Percentiles rank a stretch among this genome's conserved stretches.
Conservation (phyloP, 1,139 yeast genomes). For the Eremothecium coryli region DNA sequence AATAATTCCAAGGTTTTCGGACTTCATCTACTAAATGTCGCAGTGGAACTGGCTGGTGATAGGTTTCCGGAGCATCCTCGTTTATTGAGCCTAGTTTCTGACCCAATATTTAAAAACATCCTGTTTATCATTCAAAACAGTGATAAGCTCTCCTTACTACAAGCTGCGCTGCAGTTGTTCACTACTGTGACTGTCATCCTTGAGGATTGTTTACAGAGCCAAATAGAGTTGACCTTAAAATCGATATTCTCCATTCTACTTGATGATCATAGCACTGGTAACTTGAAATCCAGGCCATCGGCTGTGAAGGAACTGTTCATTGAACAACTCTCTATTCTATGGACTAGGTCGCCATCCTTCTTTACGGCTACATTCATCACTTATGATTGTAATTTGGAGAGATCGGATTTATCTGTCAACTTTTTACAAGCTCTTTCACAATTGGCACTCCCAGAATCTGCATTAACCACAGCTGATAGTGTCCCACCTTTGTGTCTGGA, state of each 20-base stretch:
- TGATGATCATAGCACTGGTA: conserved; percentile 31
- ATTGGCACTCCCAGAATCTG: conserved; percentile 73
- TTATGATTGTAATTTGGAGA: conserved; percentile 86
- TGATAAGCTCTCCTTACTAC: conserved; percentile 57
- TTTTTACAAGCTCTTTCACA: conserved; percentile 64
- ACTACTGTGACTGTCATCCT: conserved; percentile 55
- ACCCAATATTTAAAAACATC: conserved; percentile 73
- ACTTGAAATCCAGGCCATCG: conserved; percentile 31
- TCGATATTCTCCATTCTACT: conserved; percentile 49
- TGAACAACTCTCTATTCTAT: conserved; percentile 73
- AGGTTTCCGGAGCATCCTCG: conserved; percentile 58
- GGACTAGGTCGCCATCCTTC: conserved; percentile 75
- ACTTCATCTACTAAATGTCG: conserved; percentile 61
- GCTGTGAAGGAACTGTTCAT: conserved; percentile 69
- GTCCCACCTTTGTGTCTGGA: conserved; percentile 94
- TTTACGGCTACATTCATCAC: conserved; percentile 60
- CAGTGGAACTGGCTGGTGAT: conserved; percentile 74
- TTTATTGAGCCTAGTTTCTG: conserved; percentile 59
- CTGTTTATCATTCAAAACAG: conserved; percentile 68
- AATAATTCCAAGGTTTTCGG: conserved; percentile 84
- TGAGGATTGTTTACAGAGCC: conserved; percentile 52
- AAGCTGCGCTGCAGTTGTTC: conserved; percentile 67
- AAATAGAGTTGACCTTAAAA: conserved; percentile 55
- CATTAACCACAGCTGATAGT: conserved; percentile 63
- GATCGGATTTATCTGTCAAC: conserved; percentile 68